Evolutionary conservation across 306 rosid genomes (phyloP), one percentile per base, ranked within the genome.

Genomic region (Lathyrus oleraceus): DNA sequence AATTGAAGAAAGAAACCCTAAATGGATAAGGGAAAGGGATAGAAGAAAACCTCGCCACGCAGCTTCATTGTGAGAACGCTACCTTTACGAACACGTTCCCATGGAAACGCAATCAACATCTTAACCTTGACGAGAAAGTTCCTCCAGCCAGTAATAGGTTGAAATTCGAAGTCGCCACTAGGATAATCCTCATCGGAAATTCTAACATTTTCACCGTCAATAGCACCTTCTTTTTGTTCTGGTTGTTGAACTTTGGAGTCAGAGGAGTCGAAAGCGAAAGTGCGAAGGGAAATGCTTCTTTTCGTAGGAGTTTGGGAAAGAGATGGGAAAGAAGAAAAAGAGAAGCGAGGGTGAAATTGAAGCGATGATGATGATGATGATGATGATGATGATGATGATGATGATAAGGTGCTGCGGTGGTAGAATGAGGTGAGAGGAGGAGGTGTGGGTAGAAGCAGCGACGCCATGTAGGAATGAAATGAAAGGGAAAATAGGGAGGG

Each of bases 51-150:
- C 94, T 87, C 86, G 82, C 98, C 98, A 2, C 97, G 97, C 78
- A 94, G 77, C 74, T 84, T 90, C 88, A 94, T 87, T 5, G 86
- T 84, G 76, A 94, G 87, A 36, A 94, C 92, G 49, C 95, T 84
- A n/a, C 96, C 97, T 70, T 88, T 94, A 43, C 87, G 95, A 15
- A 94, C 90, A 6, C 97, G 93, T 69, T 90, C 90, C 96, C 96
- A 88, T 7, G 98, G 98, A 71, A 60, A 83, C 1, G 97, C 98
- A 44, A 83, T 21, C 4, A 94, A 78, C 98, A 86, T 90, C 75
- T 80, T 85, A 28, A 90, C 82, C 85, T 90, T 88, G 5, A 94
- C 92, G 65, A 86, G 74, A 57, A 94, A 87, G 78, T 65, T 88
- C 65, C 76, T 85, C 97, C 91, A 87, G 13, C 82, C 78, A 6